These are phyloP conservation scores for Plasmopara halstedii DNA, from an alignment of 352 stramenopile genomes.

Conservation along the genomic window DNA sequence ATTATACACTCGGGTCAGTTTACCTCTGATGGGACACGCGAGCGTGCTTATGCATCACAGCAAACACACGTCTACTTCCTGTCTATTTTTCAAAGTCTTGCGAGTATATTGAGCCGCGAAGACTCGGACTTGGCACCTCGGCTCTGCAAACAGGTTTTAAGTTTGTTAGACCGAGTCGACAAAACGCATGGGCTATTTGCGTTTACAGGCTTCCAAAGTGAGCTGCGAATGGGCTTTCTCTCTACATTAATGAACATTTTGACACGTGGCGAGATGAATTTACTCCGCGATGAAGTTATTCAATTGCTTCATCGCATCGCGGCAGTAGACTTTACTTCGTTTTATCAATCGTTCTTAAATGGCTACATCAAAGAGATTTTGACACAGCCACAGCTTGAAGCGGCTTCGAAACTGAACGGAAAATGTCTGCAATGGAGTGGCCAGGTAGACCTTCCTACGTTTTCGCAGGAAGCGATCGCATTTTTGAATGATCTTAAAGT, in stretches of 20 bases:
- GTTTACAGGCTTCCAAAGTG: constrained; percentile 63
- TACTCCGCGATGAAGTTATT: constrained; percentile 73
- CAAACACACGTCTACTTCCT: constrained; percentile 63
- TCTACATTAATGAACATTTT: constrained; percentile 74
- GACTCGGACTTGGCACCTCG: constrained; percentile 44
- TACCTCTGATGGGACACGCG: constrained; percentile 36
- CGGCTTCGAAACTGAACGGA: constrained; percentile 39
- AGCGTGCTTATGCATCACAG: constrained; percentile 56
- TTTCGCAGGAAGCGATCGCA: constrained; percentile 54
- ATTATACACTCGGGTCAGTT: constrained; percentile 43
- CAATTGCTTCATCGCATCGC: constrained; percentile 61
- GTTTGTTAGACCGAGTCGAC: constrained; percentile 58
- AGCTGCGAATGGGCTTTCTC: constrained; percentile 69
- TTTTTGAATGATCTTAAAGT: constrained; percentile 77
- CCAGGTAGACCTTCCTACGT: constrained; percentile 67
- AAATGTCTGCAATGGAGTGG: constrained; percentile 67
- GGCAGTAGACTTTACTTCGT: constrained; percentile 64
- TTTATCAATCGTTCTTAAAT: constrained; percentile 63
- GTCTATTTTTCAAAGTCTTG: constrained; percentile 70
- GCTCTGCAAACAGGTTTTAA: constrained; percentile 67
- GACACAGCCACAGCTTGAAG: constrained; percentile 38
- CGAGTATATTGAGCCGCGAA: constrained; percentile 50
- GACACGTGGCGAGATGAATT: constrained; percentile 68
- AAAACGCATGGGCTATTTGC: constrained; percentile 54
- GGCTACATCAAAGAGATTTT: constrained; percentile 62